Evolutionary conservation across 805 yeast species (phyloP), one percentile per base, ranked within the genome.

Genomic region (Sugiyamaella smithiae): DNA sequence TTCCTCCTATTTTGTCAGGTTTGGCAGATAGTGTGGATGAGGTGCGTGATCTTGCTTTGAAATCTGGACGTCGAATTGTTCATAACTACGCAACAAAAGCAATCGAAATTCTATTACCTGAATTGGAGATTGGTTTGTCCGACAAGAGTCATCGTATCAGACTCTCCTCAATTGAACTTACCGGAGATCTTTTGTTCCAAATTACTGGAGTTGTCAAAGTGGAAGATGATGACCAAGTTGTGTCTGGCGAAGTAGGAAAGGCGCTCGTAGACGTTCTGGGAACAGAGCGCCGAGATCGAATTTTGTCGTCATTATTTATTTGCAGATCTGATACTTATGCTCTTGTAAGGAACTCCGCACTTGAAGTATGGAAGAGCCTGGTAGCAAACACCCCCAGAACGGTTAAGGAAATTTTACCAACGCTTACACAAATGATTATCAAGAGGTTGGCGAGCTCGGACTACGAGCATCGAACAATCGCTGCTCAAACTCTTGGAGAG

Each of bases 311-410:
- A n/a, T 72, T 93, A 57, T 93, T 89, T 67, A 82, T 93, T 28
- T 90, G 97, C 67, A 89, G 99, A 67, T 87, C 96, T 11, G 99
- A 93, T 72, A 79, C 82, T 33, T 79, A 93, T 32, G 88, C 88
- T 57, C 75, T 82, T 56, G 99, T 93, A 23, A 82, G 99, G 60
- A 81, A 81, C 56, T 86, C 95, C 22, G 83, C 98, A 9, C 80
- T 88, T 51, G 97, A 93, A 60, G 88, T 93, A 41, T 93, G 99
- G 99, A 90, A 90, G 70, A 88, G 96, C 0, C 74, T 93, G 63
- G 97, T 93, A 45, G 86, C 96, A 42, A 93, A 93, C 65, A 93
- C 99, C 19, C 98, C 99, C 37, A 82, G 86, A 63, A 87, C 96
- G 2, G 85, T 93, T 41, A 91, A 87, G 72, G 97, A 90, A 66